Base-by-base conservation (phyloP, 176 grass and related monocot genomes). In the Poa pratensis region DNA sequence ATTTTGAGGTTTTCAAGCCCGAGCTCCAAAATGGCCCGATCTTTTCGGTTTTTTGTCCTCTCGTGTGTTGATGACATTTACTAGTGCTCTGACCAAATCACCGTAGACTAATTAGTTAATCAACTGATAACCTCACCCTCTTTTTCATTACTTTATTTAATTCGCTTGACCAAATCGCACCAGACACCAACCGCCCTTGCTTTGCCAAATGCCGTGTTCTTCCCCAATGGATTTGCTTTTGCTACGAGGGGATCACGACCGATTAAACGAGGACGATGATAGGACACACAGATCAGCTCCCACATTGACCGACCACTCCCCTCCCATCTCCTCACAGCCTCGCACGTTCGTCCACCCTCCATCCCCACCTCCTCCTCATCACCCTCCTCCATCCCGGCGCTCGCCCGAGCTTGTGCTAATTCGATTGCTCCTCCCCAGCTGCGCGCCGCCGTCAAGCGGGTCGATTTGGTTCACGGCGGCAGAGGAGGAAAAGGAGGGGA, bases 161-260 rank as follows among this genome's bases (percentile, higher is more conserved):
- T 24, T 12, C 3, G 22, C 58, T 61, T 61, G 58, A 61, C 58
- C 58, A 61, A 61, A 61, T 61, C 58, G 5, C 22, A 26, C 9
- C 58, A 61, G 7, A 23, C 58, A 61, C 58, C 58, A 13, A 61
- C 58, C 58, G n/a, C 53, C 19, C 19, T 19, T 9, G 18, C 53
- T 57, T 54, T 8, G 58, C 59, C 59, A 62, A 62, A 62, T 62
- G 59, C 23, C 59, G 11, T 62, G 23, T 62, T 62, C 59, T 11
- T 62, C 59, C 24, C 26, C 59, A 62, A 62, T 62, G 59, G 59
- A 62, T 62, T 62, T 62, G 42, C 42, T 43, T 62, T 62, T 62
- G 42, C 42, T 43, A 10, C 59, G 59, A 62, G 54, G 54, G 7
- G 54, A 13, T 62, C 11, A 26, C 22, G 42, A 43, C 42, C 42